Evolutionary conservation across 225 moss, liverwort and hornwort species (phyloP), one percentile per base, ranked within the genome.

Genomic region (Bryum argenteum): DNA sequence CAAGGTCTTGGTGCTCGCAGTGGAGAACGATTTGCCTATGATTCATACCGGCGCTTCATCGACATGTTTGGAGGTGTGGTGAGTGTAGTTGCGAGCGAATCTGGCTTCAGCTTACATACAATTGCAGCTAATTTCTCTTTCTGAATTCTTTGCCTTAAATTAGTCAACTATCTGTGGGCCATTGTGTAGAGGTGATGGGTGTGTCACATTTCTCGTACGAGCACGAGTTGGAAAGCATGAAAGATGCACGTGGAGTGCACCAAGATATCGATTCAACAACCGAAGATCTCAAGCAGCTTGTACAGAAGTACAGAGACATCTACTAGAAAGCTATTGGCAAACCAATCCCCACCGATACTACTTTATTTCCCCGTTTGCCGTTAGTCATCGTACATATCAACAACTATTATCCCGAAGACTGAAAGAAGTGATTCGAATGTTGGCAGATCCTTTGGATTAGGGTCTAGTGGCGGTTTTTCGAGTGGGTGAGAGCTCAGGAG

Each of bases 51-150:
- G n/a, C n/a, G n/a, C n/a, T n/a, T n/a, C n/a, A n/a, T n/a, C n/a
- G n/a, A n/a, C n/a, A n/a, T 96, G 95, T 96, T 91, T 70, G 91
- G 89, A 78, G 93, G 87, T 66, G 93, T 96, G 93, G 95, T 95
- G 63, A 87, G 91, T 87, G 68, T 24, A 13, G 18, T 64, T 63
- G 53, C 63, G 43, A 77, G 72, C 58, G 42, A 45, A 68, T 47
- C 8, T 65, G 14, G n/a, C n/a, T n/a, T n/a, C n/a, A n/a, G n/a
- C n/a, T n/a, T n/a, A n/a, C n/a, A n/a, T n/a, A n/a, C n/a, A n/a
- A n/a, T n/a, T n/a, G n/a, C n/a, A n/a, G n/a, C n/a, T n/a, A n/a
- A n/a, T n/a, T 54, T 43, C 5, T 54, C 42, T 8, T 19, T 71
- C 9, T 48, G 24, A 38, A n/a, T n/a, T n/a, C n/a, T n/a, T n/a